Percentiles rank a stretch among this genome's conserved stretches.
Conservation (phyloP, 2,329 filamentous ascomycete genomes). For the Claviceps pazoutovae region DNA sequence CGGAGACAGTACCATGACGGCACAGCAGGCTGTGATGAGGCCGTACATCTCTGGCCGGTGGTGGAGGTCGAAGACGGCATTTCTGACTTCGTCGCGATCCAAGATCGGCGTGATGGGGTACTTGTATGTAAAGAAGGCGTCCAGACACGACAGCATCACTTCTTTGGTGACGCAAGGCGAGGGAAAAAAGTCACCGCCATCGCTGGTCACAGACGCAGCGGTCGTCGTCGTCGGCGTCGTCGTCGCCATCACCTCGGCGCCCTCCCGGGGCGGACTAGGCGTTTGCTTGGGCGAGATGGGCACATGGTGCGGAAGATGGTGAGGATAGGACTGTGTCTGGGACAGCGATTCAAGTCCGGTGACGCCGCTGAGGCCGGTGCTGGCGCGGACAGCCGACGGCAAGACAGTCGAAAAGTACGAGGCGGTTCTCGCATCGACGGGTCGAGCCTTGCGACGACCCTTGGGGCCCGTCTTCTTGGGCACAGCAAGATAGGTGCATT, state of each 20-base stretch:
- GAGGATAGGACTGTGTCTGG: not conserved
- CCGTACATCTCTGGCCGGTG: conserved; percentile 13
- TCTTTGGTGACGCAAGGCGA: conserved; percentile 2
- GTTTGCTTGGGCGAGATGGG: not conserved
- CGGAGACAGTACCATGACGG: conserved; percentile 15
- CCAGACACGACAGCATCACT: conserved; percentile 13
- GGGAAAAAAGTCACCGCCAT: conserved; percentile 2
- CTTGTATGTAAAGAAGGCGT: conserved; percentile 21
- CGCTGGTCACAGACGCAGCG: conserved; percentile 4
- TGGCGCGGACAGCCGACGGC: conserved; percentile 1
- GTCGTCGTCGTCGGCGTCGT: no score
- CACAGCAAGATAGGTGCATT: conserved; percentile 17
- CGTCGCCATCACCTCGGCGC: not conserved
- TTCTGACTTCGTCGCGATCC: conserved; percentile 10
- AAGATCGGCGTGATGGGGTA: conserved; percentile 21
- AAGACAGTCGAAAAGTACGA: conserved; percentile 2
- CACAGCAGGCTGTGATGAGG: conserved; percentile 16
- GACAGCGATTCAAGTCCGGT: no score
- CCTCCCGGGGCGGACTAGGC: not conserved
- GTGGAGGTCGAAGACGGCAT: conserved; percentile 6
- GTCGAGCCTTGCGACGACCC: conserved; percentile 7
- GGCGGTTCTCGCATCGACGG: not conserved
- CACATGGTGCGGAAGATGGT: not conserved
- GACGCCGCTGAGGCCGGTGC: not conserved
- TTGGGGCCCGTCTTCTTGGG: conserved; percentile 19